Conservation (phyloP, 2,329 filamentous ascomycete genomes). For the Talaromyces sp. region DNA sequence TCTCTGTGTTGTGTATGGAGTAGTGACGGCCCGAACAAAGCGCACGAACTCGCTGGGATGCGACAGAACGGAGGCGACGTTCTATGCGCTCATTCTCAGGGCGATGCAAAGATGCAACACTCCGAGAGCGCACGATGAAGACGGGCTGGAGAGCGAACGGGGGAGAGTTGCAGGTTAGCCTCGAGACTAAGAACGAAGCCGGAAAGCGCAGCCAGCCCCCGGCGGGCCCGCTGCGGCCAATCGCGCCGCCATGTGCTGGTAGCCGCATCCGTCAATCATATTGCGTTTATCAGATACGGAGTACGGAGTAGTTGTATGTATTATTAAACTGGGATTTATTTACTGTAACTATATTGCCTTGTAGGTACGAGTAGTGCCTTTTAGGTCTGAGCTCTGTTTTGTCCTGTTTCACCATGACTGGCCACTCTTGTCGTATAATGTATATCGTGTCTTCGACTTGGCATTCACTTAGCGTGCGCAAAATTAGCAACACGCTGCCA, state of each 20-base stretch:
- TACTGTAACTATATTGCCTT: no score
- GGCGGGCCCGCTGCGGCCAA: neutral
- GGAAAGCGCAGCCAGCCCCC: neutral
- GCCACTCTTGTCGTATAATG: no score
- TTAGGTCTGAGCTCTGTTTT: neutral
- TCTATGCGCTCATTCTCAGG: neutral
- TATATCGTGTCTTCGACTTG: neutral
- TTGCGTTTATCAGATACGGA: no score
- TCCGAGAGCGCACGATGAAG: neutral
- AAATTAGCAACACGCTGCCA: neutral
- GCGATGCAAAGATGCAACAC: neutral
- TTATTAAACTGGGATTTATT: no score
- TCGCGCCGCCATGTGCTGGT: neutral
- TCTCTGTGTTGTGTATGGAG: neutral
- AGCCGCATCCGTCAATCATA: neutral
- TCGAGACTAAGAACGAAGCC: neutral
- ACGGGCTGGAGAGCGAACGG: neutral
- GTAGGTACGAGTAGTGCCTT: no score
- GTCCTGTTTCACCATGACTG: no score
- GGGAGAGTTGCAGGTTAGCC: neutral
- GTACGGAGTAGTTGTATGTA: no score
- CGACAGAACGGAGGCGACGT: neutral
- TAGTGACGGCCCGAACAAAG: neutral
- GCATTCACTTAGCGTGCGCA: neutral
- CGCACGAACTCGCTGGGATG: neutral